Evolutionary conservation across 352 stramenopile genomes (phyloP).

Genomic region (Phytophthora boehmeriae): DNA sequence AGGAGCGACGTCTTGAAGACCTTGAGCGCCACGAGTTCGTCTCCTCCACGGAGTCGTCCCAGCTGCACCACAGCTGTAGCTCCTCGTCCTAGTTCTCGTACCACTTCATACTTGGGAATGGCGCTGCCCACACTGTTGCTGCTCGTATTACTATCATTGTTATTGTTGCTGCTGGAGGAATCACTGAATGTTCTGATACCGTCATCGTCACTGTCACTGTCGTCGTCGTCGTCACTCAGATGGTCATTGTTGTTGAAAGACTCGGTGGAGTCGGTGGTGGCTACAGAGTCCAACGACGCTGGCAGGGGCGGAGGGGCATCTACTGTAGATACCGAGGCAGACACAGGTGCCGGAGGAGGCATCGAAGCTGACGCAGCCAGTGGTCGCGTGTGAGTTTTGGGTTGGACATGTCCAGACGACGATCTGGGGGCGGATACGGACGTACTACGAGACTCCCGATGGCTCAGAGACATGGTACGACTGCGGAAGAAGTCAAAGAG

Average conservation of each 20-base stretch:
- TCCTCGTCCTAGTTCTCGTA: constrained; percentile 80
- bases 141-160: no score
- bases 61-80: constrained; percentile 84
- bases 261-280: constrained; percentile 43
- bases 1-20: constrained; percentile 88
- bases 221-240: constrained; percentile 45
- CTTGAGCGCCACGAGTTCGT: constrained; percentile 79
- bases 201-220: constrained; percentile 45
- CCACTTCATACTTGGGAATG: constrained; percentile 84
- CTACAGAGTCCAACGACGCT: constrained; percentile 42
- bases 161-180: constrained; percentile 2
- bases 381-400: constrained; percentile 14
- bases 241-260: constrained; percentile 50
- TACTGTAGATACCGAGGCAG: constrained; percentile 3
- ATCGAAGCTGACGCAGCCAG: constrained; percentile 31
- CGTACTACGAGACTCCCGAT: constrained; percentile 30
- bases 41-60: constrained; percentile 56
- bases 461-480: constrained; percentile 48
- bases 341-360: constrained; percentile 22
- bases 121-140: constrained; percentile 25
- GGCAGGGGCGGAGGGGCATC: neutral
- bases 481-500: constrained; percentile 84
- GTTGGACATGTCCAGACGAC: neutral
- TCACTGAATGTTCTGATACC: constrained; percentile 8
- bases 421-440: constrained; percentile 11